Percentiles rank a stretch among this genome's conserved stretches.
These are phyloP conservation scores for Yamadazyma spencermartinsiae DNA, from an alignment of 1,139 yeast genomes.

Conservation along the genomic window DNA sequence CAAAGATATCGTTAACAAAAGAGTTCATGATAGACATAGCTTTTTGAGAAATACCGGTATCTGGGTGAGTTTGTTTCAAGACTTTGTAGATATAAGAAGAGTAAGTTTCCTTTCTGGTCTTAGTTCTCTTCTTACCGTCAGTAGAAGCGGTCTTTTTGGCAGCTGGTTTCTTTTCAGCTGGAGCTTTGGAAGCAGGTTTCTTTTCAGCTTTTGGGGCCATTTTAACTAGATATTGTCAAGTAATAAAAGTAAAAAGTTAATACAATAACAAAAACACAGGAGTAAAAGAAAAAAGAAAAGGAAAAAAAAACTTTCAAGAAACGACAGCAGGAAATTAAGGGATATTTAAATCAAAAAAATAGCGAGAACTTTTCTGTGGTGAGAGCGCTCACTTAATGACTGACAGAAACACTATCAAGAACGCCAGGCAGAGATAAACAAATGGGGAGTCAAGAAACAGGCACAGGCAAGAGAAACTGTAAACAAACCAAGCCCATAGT, in stretches of 20 bases:
- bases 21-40: constrained; percentile 99
- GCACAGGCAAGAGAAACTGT: not conserved
- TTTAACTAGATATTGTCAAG: constrained; percentile 15
- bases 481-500: not conserved
- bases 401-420: not conserved
- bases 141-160: constrained; percentile 92
- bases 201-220: constrained; percentile 99
- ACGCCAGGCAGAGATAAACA: not conserved
- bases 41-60: constrained; percentile 98
- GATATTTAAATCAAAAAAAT: constrained; percentile 3
- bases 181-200: constrained; percentile 99
- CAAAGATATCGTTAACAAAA: constrained; percentile 93
- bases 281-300: not conserved
- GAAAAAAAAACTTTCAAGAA: constrained; percentile 6
- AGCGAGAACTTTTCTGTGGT: not conserved
- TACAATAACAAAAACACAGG: not conserved
- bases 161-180: constrained; percentile 94
- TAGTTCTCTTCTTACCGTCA: constrained; percentile 90
- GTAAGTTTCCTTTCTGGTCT: constrained; percentile 98
- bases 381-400: no score
- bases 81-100: constrained; percentile 98
- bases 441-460: not conserved
- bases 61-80: constrained; percentile 98
- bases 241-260: not conserved
- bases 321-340: constrained; percentile 2